A percentile compares a stretch with the other conserved stretches of the same genome.
These are phyloP conservation scores for Tilletia indica DNA, from an alignment of 1,284 basidiomycete species.

Conservation along the genomic window DNA sequence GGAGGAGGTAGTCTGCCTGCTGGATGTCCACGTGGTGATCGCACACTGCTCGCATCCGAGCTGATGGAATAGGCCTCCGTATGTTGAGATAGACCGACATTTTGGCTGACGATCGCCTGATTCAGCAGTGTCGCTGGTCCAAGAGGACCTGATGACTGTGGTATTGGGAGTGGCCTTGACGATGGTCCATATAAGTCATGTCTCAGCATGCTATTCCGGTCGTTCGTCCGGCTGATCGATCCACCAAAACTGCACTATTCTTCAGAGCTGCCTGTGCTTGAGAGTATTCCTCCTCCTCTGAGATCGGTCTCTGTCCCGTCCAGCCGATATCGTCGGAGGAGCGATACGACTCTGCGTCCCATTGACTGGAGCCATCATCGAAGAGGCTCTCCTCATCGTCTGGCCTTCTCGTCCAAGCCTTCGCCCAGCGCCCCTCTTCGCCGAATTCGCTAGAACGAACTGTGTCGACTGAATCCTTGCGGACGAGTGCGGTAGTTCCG, in stretches of 20 bases:
- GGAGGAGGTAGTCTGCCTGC: conserved; percentile 7
- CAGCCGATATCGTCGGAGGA: conserved; percentile 11
- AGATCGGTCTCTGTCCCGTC: conserved; percentile 23
- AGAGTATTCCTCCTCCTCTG: conserved; percentile 20
- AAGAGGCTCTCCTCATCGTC: conserved; percentile 46
- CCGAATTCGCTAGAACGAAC: conserved; percentile 48
- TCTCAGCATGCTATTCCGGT: too few relatives aligned
- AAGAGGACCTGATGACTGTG: too few relatives aligned
- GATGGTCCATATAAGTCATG: too few relatives aligned
- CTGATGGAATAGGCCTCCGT: too few relatives aligned
- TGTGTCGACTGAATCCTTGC: conserved; percentile 41
- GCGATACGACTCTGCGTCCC: conserved; percentile 10
- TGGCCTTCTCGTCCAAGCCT: conserved; percentile 37
- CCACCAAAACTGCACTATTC: background rate
- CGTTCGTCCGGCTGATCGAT: background rate
- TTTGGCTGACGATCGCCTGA: too few relatives aligned
- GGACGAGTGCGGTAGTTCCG: background rate
- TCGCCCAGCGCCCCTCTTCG: conserved; percentile 42
- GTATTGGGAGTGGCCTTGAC: too few relatives aligned
- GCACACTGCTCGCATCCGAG: background rate
- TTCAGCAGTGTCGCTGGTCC: too few relatives aligned
- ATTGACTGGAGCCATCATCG: conserved; percentile 28
- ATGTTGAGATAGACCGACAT: background rate
- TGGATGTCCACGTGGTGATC: conserved; percentile 10
- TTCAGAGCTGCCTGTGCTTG: background rate